Evolutionary conservation across 1,139 yeast genomes (phyloP), one percentile per base, ranked within the genome.

Genomic region (Zygosaccharomyces sapae): DNA sequence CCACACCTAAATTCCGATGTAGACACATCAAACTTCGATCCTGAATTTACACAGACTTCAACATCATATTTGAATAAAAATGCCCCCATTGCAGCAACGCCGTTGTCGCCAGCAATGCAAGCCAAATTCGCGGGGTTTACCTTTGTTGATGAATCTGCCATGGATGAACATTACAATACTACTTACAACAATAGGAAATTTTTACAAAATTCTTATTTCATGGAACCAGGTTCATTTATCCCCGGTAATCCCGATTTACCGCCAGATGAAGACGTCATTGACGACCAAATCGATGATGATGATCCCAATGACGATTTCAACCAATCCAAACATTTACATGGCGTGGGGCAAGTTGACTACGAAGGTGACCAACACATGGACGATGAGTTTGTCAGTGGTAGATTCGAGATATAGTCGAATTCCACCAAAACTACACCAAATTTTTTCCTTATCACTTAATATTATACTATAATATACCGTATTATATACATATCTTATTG

Each of bases 121-220:
- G 97, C 95, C 46, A 89, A 89, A 63, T 92, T 92, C 70, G 87
- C 88, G 62, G 97, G 97, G 1, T 90, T 90, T 66, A 90, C 97
- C 0, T 92, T 86, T 67, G 97, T 92, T 42, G 97, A 89, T 63
- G 97, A 86, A 56, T 85, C 94, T n/a, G 79, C 94, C 22, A 82
- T 90, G 75, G 95, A 88, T 59, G 96, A 88, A 57, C 88, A 85
- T 65, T 83, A 84, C 57, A 69, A 70, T 43, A 65, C 55, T 7
- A 59, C 62, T 19, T 57, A 63, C 49, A 62, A 54, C 49, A 59
- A 57, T 44, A 58, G 68, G 31, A 62, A 62, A 43, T 55, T 62
- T 46, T 44, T 65, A 38, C 67, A 65, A 51, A 62, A 60, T 46
- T 66, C 68, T 4, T 61, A 62, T 38, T 65, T 54, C 44, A 62